Conservation (phyloP, 768 basidiomycete genomes). For the Pisolithus microcarpus region DNA sequence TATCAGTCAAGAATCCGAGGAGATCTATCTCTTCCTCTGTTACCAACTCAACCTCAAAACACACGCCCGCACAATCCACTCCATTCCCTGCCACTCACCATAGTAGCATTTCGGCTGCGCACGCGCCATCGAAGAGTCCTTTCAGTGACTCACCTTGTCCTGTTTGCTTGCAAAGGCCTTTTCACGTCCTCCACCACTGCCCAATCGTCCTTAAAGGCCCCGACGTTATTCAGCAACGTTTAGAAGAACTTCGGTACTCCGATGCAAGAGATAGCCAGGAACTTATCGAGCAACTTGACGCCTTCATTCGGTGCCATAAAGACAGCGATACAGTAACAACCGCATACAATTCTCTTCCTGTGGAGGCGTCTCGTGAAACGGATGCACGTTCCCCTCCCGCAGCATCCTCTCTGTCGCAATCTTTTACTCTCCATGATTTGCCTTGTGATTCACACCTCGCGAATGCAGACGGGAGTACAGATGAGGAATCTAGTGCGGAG, state of each 20-base stretch:
- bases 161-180: constrained; percentile 37
- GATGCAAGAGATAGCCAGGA: constrained; percentile 13
- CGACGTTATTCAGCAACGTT: constrained; percentile 36
- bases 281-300: constrained; percentile 38
- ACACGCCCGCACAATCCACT: not conserved
- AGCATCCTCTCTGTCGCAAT: not conserved
- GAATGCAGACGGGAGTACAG: constrained; percentile 30
- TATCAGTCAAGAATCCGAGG: not conserved
- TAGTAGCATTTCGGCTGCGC: no score
- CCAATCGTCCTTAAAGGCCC: constrained; percentile 40
- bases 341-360: constrained; percentile 4
- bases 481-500: constrained; percentile 37
- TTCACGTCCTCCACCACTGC: constrained; percentile 45
- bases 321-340: constrained; percentile 7
- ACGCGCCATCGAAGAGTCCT: not conserved
- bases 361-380: not conserved
- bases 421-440: constrained; percentile 11
- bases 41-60: no score
- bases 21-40: not conserved
- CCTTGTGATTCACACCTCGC: constrained; percentile 28
- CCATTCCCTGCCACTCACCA: not conserved
- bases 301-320: constrained; percentile 16
- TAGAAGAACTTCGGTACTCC: constrained; percentile 34
- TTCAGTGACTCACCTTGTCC: constrained; percentile 28
- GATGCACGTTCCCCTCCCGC: constrained; percentile 1